These are phyloP conservation scores for Inga leiocalycina DNA, from an alignment of 306 rosid genomes.

Conservation along the genomic window DNA sequence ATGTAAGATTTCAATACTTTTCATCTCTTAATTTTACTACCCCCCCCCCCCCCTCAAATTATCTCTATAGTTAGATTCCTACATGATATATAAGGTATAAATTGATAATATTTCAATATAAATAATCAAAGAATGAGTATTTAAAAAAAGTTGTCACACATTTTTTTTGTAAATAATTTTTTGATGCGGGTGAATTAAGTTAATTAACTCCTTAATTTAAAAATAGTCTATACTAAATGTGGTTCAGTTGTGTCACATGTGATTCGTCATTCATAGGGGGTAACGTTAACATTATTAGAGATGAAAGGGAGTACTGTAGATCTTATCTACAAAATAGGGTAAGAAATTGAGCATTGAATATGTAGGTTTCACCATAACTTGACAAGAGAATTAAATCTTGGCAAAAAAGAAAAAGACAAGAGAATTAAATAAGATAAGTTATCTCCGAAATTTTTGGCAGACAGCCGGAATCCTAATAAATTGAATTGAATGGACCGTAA, in stretches of 20 bases:
- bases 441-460: conserved; percentile 41
- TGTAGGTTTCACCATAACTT: conserved; percentile 2
- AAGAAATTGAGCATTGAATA: background rate
- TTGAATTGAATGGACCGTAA: conserved; percentile 28
- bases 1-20: no score
- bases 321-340: background rate
- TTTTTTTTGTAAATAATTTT: no score
- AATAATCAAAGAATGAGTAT: no score
- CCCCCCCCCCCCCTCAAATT: no score
- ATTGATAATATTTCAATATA: no score
- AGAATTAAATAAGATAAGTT: conserved; percentile 15
- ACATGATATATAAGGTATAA: no score
- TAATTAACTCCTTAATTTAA: no score
- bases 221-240: no score
- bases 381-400: conserved; percentile 15
- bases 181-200: no score
- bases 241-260: background rate
- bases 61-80: no score
- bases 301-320: background rate
- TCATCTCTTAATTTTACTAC: no score
- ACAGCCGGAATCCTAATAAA: conserved; percentile 47
- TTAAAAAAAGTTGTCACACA: no score
- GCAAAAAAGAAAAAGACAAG: background rate
- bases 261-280: background rate
- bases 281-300: background rate